These are phyloP conservation scores for Endotrypanum monterogeii DNA, from an alignment of 208 protist genomes.

Conservation along the genomic window DNA sequence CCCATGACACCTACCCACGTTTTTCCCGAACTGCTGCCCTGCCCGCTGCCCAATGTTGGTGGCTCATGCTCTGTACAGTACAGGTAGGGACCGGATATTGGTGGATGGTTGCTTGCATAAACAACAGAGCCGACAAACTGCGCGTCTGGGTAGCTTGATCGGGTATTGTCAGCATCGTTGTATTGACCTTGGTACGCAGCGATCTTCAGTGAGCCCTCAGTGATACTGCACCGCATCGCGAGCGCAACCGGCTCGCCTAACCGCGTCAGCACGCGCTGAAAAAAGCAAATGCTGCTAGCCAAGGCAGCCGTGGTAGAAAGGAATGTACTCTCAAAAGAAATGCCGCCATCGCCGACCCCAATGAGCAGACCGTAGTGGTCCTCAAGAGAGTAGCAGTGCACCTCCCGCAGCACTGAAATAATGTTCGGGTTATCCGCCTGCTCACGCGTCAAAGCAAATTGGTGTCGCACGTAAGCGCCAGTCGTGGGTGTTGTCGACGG, in stretches of 20 bases:
- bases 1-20: conserved; percentile 5
- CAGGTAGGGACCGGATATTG: conserved; percentile 39
- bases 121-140: conserved; percentile 74
- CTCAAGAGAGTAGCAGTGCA: conserved; percentile 86
- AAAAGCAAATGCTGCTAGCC: conserved; percentile 80
- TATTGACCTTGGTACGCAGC: conserved; percentile 85
- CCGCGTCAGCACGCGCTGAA: conserved; percentile 76
- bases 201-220: conserved; percentile 63
- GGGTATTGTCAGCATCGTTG: conserved; percentile 81
- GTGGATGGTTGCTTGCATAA: conserved; percentile 70
- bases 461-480: conserved; percentile 73
- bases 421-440: conserved; percentile 54
- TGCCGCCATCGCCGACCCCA: conserved; percentile 64
- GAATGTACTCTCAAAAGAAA: conserved; percentile 75
- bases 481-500: conserved; percentile 54
- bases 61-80: conserved; percentile 35
- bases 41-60: conserved; percentile 6
- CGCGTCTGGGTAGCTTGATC: conserved; percentile 75
- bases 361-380: conserved; percentile 80
- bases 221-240: conserved; percentile 63
- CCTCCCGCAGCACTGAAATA: conserved; percentile 73
- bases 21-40: not conserved
- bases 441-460: conserved; percentile 49
- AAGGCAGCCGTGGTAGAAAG: conserved; percentile 72
- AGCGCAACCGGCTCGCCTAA: conserved; percentile 64